phyloP scores from a whole-genome alignment of 306 rosid species.

The Lupinus albus region DNA sequence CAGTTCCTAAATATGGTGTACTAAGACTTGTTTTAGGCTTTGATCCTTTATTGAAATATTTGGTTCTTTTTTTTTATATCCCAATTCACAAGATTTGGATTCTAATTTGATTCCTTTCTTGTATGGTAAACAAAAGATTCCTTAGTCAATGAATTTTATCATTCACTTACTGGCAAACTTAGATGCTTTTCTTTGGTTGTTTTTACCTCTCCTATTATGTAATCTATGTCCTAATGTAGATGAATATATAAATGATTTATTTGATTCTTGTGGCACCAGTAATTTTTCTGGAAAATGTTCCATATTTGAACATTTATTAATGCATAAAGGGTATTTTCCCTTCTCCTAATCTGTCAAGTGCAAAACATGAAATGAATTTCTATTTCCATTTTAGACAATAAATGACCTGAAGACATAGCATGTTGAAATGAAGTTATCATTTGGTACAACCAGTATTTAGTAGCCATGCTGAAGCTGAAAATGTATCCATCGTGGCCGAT shows the following conservation, averaged over 20 bases:
- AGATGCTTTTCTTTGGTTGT: conserved; percentile 11
- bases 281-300: not conserved
- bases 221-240: not conserved
- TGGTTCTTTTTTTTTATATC: conserved; percentile 5
- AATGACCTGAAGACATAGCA: conserved; percentile 1
- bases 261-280: not conserved
- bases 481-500: not conserved
- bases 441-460: not conserved
- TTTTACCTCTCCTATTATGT: conserved; percentile 14
- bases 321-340: not conserved
- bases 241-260: not conserved
- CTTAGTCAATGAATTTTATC: conserved; percentile 15
- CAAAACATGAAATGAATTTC: not conserved
- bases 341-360: conserved; percentile 13
- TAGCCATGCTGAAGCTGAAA: conserved; percentile 1
- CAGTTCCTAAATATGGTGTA: not conserved
- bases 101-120: conserved; percentile 21
- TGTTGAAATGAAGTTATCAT: conserved; percentile 10
- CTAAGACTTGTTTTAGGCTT: not conserved
- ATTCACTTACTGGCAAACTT: conserved; percentile 4
- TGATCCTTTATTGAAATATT: conserved; percentile 1
- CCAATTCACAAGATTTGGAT: conserved; percentile 21
- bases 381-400: conserved; percentile 18
- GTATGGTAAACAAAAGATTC: conserved; percentile 19
- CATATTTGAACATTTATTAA: too few species aligned